Percentiles rank a stretch among this genome's conserved stretches.
phyloP scores from a whole-genome alignment of 177 flowering plant genomes.

The Vitis hybrid region DNA sequence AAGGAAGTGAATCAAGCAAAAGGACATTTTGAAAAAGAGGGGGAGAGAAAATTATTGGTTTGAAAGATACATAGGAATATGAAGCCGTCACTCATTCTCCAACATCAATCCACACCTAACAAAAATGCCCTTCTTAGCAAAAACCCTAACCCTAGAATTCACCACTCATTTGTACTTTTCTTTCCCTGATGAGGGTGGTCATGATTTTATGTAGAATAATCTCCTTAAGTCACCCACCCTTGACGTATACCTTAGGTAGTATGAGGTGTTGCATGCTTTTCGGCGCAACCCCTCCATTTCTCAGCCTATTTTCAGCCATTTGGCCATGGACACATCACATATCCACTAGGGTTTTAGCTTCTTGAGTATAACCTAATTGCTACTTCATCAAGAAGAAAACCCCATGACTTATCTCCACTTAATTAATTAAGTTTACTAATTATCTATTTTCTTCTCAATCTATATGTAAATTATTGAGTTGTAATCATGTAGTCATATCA shows the following conservation, averaged over 20 bases:
- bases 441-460: too few relatives aligned
- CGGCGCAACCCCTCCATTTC: conserved; percentile 10
- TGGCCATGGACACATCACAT: too few relatives aligned
- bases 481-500: too few relatives aligned
- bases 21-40: conserved; percentile 9
- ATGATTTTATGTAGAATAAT: conserved; percentile 8
- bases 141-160: conserved; percentile 25
- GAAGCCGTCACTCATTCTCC: conserved; percentile 53
- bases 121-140: conserved; percentile 22
- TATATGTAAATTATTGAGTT: too few relatives aligned
- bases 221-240: conserved; percentile 12
- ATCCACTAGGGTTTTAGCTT: too few relatives aligned
- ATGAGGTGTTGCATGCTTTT: conserved; percentile 10
- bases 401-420: too few relatives aligned
- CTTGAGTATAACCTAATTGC: too few relatives aligned
- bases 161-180: conserved; percentile 19
- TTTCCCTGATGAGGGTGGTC: conserved; percentile 14
- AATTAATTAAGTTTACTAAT: too few relatives aligned
- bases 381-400: too few relatives aligned
- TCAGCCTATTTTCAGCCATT: background rate
- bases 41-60: conserved; percentile 23
- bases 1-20: conserved; percentile 21
- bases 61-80: conserved; percentile 19
- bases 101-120: conserved; percentile 32
- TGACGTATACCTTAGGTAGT: conserved; percentile 16